phyloP scores from a whole-genome alignment of 2,329 filamentous ascomycete species.

The Botryotinia convoluta region DNA sequence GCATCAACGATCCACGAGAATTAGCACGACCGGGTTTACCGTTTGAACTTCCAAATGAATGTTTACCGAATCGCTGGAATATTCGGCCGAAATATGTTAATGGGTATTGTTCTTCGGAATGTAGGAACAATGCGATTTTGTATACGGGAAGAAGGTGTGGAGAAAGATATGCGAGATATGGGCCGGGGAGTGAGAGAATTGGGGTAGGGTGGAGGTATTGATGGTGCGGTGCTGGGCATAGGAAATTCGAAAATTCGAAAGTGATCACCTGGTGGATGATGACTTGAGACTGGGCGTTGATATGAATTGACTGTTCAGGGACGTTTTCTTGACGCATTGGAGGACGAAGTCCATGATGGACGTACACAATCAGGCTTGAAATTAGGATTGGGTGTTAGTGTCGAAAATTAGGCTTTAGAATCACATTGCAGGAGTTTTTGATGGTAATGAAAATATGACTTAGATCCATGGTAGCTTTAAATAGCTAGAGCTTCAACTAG shows the following conservation, averaged over 20 bases:
- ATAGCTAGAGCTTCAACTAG: background rate
- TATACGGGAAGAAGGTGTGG: conserved; percentile 31
- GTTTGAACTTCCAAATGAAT: conserved; percentile 33
- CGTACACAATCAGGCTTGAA: background rate
- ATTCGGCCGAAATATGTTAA: conserved; percentile 24
- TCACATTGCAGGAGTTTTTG: conserved; percentile 1
- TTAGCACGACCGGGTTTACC: conserved; percentile 25
- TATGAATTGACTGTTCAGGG: background rate
- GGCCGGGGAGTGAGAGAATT: conserved; percentile 34
- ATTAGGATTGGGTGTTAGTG: background rate
- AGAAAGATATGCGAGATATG: conserved; percentile 32
- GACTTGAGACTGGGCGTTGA: background rate
- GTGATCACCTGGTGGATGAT: background rate
- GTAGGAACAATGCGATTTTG: conserved; percentile 33
- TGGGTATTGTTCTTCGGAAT: conserved; percentile 34
- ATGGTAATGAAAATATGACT: background rate
- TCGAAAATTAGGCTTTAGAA: background rate
- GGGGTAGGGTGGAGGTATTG: conserved; percentile 37
- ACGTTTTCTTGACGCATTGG: background rate
- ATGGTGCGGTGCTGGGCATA: background rate
- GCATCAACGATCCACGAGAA: conserved; percentile 36
- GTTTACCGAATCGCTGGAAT: conserved; percentile 33
- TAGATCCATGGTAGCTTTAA: background rate
- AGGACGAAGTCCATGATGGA: background rate
- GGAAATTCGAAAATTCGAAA: background rate